Conservation (phyloP, 1,284 basidiomycete species). For the Cronartium quercuum region DNA sequence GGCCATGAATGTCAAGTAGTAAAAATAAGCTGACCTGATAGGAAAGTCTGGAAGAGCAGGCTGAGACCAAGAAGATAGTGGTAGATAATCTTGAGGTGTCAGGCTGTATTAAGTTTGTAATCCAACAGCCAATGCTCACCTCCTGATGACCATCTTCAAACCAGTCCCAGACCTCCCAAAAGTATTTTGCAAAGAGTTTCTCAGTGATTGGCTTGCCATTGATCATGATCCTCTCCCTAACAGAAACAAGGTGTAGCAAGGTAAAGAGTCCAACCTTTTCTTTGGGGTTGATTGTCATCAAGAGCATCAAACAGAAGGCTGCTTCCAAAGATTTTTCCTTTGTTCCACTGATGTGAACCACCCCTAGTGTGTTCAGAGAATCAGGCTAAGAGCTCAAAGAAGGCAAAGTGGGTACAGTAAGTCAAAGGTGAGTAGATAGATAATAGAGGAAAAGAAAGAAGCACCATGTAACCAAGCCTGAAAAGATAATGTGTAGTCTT, state of each 20-base stretch:
- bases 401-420: neutral
- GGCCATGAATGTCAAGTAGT: slow-evolving; percentile 84
- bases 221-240: slow-evolving; percentile 89
- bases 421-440: slow-evolving; percentile 51
- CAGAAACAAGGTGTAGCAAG: slow-evolving; percentile 91
- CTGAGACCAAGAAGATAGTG: neutral
- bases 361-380: slow-evolving; percentile 81
- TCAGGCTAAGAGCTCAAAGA: slow-evolving; percentile 56
- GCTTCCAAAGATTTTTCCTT: slow-evolving; percentile 98
- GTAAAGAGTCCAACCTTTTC: slow-evolving; percentile 70
- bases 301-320: slow-evolving; percentile 60
- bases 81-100: neutral
- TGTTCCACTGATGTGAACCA: slow-evolving; percentile 94
- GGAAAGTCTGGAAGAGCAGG: slow-evolving; percentile 56
- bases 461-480: slow-evolving; percentile 73
- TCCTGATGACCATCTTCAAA: slow-evolving; percentile 54
- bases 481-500: slow-evolving; percentile 70
- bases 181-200: slow-evolving; percentile 77
- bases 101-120: neutral
- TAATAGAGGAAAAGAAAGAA: slow-evolving; percentile 62
- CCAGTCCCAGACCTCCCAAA: slow-evolving; percentile 94
- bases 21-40: slow-evolving; percentile 83
- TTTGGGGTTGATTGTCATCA: slow-evolving; percentile 13
- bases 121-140: neutral
- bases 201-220: slow-evolving; percentile 86